Conservation (phyloP, 108 stramenopile species). For the Cyclostephanos tholiformis region DNA sequence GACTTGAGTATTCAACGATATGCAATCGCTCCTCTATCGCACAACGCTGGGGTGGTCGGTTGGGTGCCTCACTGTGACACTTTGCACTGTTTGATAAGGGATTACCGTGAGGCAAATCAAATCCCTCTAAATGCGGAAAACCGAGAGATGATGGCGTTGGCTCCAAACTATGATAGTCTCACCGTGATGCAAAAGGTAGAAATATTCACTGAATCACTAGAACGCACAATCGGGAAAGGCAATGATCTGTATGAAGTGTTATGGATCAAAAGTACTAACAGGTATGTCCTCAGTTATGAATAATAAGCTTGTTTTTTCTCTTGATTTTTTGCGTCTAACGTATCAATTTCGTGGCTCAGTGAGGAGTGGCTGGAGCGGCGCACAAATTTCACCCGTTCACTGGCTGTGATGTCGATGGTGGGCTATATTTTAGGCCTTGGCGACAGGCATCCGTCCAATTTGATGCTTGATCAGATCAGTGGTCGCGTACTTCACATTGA, state of each 20-base stretch:
- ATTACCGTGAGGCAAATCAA: conserved; percentile 90
- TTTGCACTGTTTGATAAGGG: conserved; percentile 92
- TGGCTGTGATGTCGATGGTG: conserved; percentile 99
- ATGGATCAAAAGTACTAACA: conserved; percentile 95
- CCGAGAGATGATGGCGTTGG: conserved; percentile 87
- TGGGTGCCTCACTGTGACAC: conserved; percentile 99
- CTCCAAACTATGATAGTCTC: conserved; percentile 92
- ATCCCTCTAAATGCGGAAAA: conserved; percentile 95
- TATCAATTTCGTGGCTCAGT: conserved; percentile 7
- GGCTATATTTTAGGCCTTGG: conserved; percentile 96
- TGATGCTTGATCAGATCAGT: conserved; percentile 91
- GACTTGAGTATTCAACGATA: conserved; percentile 96
- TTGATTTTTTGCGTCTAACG: not conserved
- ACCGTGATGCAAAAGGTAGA: conserved; percentile 98
- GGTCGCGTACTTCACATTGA: conserved; percentile 97
- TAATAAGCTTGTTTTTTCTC: not conserved
- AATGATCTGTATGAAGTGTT: conserved; percentile 95
- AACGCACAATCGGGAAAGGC: conserved; percentile 83
- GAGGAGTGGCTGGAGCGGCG: conserved; percentile 98
- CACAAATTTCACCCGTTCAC: conserved; percentile 93
- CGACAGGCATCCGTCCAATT: conserved; percentile 91
- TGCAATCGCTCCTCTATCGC: conserved; percentile 94
- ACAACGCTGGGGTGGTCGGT: conserved; percentile 97
- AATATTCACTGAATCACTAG: conserved; percentile 91
- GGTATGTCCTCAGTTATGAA: not conserved